Percentiles rank a stretch among this genome's conserved stretches.
Conservation (phyloP, 768 basidiomycete genomes). For the Russula lepida region DNA sequence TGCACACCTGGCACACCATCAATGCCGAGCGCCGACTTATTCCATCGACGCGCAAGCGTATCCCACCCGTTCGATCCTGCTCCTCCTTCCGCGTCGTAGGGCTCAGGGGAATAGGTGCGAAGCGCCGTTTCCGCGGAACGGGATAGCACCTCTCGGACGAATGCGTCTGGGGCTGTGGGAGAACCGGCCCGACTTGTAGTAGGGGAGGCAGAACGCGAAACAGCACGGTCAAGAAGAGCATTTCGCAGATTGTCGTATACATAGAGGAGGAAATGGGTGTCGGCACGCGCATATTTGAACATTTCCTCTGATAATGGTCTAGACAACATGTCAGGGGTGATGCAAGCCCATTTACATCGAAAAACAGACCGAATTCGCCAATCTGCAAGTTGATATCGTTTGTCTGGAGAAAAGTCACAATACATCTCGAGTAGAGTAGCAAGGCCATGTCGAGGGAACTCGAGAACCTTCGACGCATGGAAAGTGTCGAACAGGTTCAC, state of each 20-base stretch:
- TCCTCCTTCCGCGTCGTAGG: slow-evolving; percentile 59
- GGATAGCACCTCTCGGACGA: slow-evolving; percentile 56
- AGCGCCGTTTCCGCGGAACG: slow-evolving; percentile 73
- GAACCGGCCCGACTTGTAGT: slow-evolving; percentile 20
- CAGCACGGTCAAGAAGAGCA: slow-evolving; percentile 65
- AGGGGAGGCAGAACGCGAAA: slow-evolving; percentile 32
- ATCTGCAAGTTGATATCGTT: slow-evolving; percentile 93
- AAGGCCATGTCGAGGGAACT: slow-evolving; percentile 77
- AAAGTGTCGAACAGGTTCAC: slow-evolving; percentile 97
- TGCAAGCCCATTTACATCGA: neutral
- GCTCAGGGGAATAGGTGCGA: slow-evolving; percentile 57
- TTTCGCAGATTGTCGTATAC: slow-evolving; percentile 89
- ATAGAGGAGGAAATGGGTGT: slow-evolving; percentile 91
- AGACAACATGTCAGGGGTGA: neutral
- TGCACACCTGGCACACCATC: slow-evolving; percentile 37
- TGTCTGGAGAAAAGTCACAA: slow-evolving; percentile 86
- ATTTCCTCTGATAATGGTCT: slow-evolving; percentile 83
- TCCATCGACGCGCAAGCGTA: slow-evolving; percentile 73
- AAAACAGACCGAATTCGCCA: slow-evolving; percentile 78
- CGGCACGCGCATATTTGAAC: slow-evolving; percentile 87
- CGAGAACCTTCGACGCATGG: slow-evolving; percentile 85
- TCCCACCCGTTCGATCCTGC: slow-evolving; percentile 70
- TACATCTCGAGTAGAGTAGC: slow-evolving; percentile 81
- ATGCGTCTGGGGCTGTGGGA: slow-evolving; percentile 24
- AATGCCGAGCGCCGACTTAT: slow-evolving; percentile 45